Percentiles rank a stretch among this genome's conserved stretches.
These are phyloP conservation scores for Neurospora sp. DNA, from an alignment of 2,329 filamentous ascomycete species.

Conservation along the genomic window DNA sequence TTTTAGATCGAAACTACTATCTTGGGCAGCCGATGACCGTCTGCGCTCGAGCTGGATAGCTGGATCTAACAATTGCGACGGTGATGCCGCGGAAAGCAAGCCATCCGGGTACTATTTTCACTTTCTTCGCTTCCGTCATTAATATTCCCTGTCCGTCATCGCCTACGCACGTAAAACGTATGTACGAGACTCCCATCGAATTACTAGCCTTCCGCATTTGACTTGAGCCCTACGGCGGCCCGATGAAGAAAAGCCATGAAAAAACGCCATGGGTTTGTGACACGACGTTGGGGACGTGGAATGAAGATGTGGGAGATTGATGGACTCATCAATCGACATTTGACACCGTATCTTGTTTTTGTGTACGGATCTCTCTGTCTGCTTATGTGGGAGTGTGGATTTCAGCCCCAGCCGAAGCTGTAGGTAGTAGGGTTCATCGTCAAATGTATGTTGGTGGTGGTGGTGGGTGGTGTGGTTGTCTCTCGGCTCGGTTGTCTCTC, in stretches of 20 bases:
- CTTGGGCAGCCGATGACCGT: background rate
- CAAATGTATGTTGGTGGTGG: background rate
- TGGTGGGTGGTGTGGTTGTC: background rate
- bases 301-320: background rate
- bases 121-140: background rate
- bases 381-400: background rate
- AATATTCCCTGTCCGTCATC: background rate
- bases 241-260: background rate
- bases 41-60: background rate
- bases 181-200: background rate
- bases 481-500: background rate
- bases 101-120: background rate
- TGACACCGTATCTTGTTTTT: background rate
- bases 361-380: background rate
- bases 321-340: background rate
- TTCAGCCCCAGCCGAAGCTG: background rate
- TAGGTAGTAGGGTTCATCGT: background rate
- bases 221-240: background rate
- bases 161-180: background rate
- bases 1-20: background rate
- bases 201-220: background rate
- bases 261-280: background rate
- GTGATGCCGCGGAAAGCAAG: background rate
- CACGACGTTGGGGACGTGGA: background rate
- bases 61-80: background rate